Evolutionary conservation across 2,329 filamentous ascomycete genomes (phyloP).

Genomic region (Mycogone perniciosa): DNA sequence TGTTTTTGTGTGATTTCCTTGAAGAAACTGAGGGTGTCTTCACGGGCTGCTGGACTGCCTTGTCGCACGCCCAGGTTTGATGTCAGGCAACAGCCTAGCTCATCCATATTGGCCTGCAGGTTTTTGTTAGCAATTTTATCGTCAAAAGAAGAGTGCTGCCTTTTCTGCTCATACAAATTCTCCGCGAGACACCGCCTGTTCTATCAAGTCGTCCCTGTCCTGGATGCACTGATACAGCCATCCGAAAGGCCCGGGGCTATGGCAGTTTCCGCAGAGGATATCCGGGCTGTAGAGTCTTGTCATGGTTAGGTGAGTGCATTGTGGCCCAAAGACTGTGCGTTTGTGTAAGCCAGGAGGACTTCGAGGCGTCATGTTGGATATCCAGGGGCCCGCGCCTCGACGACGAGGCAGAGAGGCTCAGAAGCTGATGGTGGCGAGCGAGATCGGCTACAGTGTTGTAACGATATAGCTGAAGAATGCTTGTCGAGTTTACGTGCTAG

Average conservation of each 20-base stretch:
- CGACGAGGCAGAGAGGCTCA: neutral
- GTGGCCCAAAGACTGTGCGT: conserved; percentile 21
- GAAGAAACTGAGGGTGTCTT: conserved; percentile 39
- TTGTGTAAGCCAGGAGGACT: conserved; percentile 8
- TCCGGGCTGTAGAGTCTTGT: conserved; percentile 53
- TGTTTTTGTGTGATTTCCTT: conserved; percentile 37
- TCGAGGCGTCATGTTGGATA: conserved; percentile 6
- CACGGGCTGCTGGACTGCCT: conserved; percentile 34
- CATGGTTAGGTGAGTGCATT: conserved; percentile 64
- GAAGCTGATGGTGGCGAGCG: neutral
- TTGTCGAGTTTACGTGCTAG: neutral
- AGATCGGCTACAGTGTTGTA: neutral
- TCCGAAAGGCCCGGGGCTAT: conserved; percentile 49
- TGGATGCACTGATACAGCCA: conserved; percentile 71
- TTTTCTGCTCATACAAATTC: conserved; percentile 12
- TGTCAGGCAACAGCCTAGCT: conserved; percentile 27
- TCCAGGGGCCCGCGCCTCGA: neutral
- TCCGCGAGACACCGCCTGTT: conserved; percentile 22
- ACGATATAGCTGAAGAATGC: conserved; percentile 10
- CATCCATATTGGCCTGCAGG: conserved; percentile 28
- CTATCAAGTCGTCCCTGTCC: conserved; percentile 45
- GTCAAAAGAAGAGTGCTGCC: neutral
- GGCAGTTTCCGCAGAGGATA: conserved; percentile 53
- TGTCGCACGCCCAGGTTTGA: conserved; percentile 30
- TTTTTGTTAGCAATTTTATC: conserved; percentile 7